Conservation (phyloP, 2,329 filamentous ascomycete genomes). For the Colletotrichum sp. region DNA sequence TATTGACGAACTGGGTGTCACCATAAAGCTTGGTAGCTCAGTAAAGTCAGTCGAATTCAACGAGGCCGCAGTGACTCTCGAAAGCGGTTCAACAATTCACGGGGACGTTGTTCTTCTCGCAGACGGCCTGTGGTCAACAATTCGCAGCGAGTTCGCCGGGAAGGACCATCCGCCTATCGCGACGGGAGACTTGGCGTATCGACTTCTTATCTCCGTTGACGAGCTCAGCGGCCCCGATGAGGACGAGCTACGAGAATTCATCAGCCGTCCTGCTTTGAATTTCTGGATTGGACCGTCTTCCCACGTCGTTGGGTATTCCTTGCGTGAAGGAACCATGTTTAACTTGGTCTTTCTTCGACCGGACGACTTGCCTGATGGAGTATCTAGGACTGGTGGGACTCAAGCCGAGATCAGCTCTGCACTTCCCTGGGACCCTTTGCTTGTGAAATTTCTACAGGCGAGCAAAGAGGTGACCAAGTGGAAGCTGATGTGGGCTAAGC, state of each 20-base stretch:
- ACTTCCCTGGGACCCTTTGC: slow-evolving; percentile 36
- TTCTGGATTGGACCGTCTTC: slow-evolving; percentile 58
- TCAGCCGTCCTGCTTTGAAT: slow-evolving; percentile 52
- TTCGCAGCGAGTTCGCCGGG: slow-evolving; percentile 48
- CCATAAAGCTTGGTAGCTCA: not conserved
- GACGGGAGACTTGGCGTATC: slow-evolving; percentile 62
- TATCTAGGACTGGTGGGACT: slow-evolving; percentile 55
- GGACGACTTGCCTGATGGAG: slow-evolving; percentile 22
- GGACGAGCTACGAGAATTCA: slow-evolving; percentile 44
- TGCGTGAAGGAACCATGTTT: slow-evolving; percentile 45
- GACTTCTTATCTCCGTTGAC: slow-evolving; percentile 51
- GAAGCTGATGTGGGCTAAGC: slow-evolving; percentile 46
- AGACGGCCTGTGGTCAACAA: slow-evolving; percentile 49
- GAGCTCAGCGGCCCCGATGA: slow-evolving; percentile 45
- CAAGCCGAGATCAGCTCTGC: slow-evolving; percentile 39
- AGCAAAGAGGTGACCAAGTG: slow-evolving; percentile 47
- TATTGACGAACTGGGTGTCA: slow-evolving; percentile 46
- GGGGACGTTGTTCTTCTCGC: slow-evolving; percentile 51
- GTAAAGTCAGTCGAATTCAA: not conserved
- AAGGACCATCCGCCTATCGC: slow-evolving; percentile 46
- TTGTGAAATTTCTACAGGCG: slow-evolving; percentile 35
- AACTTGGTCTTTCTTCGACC: slow-evolving; percentile 39
- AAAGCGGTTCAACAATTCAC: slow-evolving; percentile 34
- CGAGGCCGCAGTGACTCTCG: slow-evolving; percentile 32
- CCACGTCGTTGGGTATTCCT: slow-evolving; percentile 53